Base-by-base conservation (phyloP, 2,329 filamentous ascomycete genomes). In the Xylaria sp. region DNA sequence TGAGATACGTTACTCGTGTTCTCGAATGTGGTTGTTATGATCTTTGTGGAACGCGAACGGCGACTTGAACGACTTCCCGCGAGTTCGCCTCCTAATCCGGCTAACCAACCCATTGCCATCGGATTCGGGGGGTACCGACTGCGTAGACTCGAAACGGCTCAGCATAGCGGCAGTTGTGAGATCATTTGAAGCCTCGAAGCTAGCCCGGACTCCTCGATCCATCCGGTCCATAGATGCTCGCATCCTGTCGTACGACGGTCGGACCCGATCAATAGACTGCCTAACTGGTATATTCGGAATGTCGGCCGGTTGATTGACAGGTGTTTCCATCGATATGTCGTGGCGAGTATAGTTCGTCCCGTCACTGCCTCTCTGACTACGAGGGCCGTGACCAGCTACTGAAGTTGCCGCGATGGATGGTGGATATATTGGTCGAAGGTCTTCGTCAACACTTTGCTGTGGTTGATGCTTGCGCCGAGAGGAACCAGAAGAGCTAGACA, bases 141-240 rank as follows among this genome's bases (percentile, higher is more conserved):
- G 87, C 58, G 85, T 88, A 27, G 92, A 94, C 82, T 98, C 96
- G 72, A 97, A 89, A 70, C 94, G 88, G 56, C 90, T 91, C 72
- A 99, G 82, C 78, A 95, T 90, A 45, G 93, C 93, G 14, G 94
- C 94, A 32, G 92, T 94, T 0, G 95, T 97, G 77, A 98, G 97
- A 75, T 98, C 96, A 75, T 90, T 92, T 79, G 91, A 96, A 45
- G 89, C 89, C 81, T 98, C 95, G 78, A 93, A 97, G 79, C 92
- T 95, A 11, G 92, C 87, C 73, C 94, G 87, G 19, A 93, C 88
- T 30, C 91, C 45, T 36, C 60, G 61, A 12, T 68, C 61, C 66
- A 68, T 63, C n/a, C 54, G 89, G 77, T 98, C 96, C 88, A 97
- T 95, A 0, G 93, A 97, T 70, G 90, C 89, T 58, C 94, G 87